These are phyloP conservation scores for Paraglomus brasilianum DNA, from an alignment of 192 early-diverging fungal species.

Conservation along the genomic window DNA sequence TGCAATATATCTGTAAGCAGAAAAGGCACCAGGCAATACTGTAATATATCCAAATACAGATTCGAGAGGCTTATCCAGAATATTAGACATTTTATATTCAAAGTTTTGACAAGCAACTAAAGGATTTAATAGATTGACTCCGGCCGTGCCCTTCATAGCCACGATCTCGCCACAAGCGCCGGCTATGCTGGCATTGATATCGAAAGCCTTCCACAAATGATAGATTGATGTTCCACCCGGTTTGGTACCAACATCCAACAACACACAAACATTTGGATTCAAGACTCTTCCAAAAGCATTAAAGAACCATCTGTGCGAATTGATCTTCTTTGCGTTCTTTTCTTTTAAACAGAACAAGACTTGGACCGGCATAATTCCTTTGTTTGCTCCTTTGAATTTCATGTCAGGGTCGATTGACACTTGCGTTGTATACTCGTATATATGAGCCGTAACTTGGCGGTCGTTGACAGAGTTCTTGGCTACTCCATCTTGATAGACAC, in stretches of 20 bases:
- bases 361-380: slow-evolving; percentile 73
- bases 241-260: slow-evolving; percentile 66
- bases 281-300: slow-evolving; percentile 61
- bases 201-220: slow-evolving; percentile 66
- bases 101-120: slow-evolving; percentile 67
- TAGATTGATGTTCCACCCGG: slow-evolving; percentile 63
- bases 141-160: slow-evolving; percentile 52
- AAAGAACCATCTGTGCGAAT: slow-evolving; percentile 75
- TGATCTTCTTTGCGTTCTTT: slow-evolving; percentile 92
- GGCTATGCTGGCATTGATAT: slow-evolving; percentile 57
- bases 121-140: slow-evolving; percentile 51
- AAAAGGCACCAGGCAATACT: slow-evolving; percentile 84
- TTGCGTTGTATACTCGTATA: slow-evolving; percentile 79
- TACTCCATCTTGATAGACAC: slow-evolving; percentile 79
- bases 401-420: slow-evolving; percentile 70
- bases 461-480: slow-evolving; percentile 64
- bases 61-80: slow-evolving; percentile 70
- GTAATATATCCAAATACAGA: slow-evolving; percentile 87
- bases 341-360: slow-evolving; percentile 88
- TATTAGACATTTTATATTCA: slow-evolving; percentile 73
- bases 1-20: slow-evolving; percentile 77
- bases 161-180: slow-evolving; percentile 69
- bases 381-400: slow-evolving; percentile 63
- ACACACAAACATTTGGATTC: slow-evolving; percentile 58
- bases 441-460: slow-evolving; percentile 66